These are phyloP conservation scores for Aquilaria agallochum DNA, from an alignment of 441 rosid species.

Conservation along the genomic window DNA sequence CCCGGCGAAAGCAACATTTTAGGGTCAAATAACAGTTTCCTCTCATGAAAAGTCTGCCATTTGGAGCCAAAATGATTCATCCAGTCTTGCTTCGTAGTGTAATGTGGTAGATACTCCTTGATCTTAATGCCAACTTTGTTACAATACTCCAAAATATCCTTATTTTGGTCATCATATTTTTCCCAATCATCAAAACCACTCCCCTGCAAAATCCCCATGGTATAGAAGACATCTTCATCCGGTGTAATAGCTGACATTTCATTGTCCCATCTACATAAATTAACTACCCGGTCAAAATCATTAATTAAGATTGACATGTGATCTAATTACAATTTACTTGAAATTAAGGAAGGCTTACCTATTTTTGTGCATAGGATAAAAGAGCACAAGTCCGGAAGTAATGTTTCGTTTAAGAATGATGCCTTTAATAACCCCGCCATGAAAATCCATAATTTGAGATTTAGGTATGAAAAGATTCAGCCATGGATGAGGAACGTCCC, in stretches of 20 bases:
- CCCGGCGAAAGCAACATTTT: slow-evolving; percentile 79
- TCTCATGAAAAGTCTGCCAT: slow-evolving; percentile 52
- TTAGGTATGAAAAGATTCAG: slow-evolving; percentile 73
- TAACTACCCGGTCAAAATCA: slow-evolving; percentile 1
- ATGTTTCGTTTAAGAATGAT: slow-evolving; percentile 61
- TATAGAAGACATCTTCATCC: slow-evolving; percentile 74
- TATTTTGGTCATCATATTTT: slow-evolving; percentile 51
- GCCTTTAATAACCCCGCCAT: slow-evolving; percentile 55
- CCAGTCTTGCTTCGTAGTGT: slow-evolving; percentile 56
- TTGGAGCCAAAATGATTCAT: slow-evolving; percentile 69
- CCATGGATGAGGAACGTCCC: slow-evolving; percentile 99
- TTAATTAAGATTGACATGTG: not conserved
- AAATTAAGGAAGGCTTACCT: slow-evolving; percentile 37
- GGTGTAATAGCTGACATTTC: slow-evolving; percentile 68
- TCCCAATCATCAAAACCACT: slow-evolving; percentile 57
- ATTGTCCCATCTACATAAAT: slow-evolving; percentile 67
- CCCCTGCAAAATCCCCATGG: slow-evolving; percentile 74
- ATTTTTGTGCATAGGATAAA: slow-evolving; percentile 78
- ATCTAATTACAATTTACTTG: not conserved
- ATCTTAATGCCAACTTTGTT: slow-evolving; percentile 42
- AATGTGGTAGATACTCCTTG: slow-evolving; percentile 64
- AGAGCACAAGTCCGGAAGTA: slow-evolving; percentile 66
- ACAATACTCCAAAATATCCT: slow-evolving; percentile 57
- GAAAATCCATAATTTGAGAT: slow-evolving; percentile 59
- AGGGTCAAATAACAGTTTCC: slow-evolving; percentile 71